phyloP scores from a whole-genome alignment of 2,329 filamentous ascomycete species.

The Pleomassaria siparia region DNA sequence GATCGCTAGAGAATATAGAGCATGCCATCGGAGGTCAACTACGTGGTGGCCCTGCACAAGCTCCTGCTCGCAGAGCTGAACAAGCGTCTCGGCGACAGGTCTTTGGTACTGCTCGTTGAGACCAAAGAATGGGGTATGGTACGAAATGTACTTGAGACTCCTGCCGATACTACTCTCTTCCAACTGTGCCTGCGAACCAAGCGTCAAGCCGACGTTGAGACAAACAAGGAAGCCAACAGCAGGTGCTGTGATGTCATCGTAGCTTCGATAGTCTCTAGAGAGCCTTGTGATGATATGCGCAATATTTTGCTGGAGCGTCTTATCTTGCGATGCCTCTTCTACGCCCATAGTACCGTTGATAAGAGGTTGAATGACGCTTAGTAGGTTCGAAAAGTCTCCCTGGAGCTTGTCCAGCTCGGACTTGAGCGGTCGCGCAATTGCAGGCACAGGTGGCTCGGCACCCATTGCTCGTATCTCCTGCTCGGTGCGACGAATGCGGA shows the following conservation, averaged over 20 bases:
- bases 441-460: conserved; percentile 63
- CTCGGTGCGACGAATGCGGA: conserved; percentile 66
- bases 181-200: conserved; percentile 41
- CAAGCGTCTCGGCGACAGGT: conserved; percentile 17
- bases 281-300: conserved; percentile 71
- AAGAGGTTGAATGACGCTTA: conserved; percentile 47
- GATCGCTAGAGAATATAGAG: conserved; percentile 28
- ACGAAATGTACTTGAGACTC: conserved; percentile 27
- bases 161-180: conserved; percentile 15
- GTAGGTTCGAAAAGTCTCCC: conserved; percentile 76
- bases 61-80: conserved; percentile 21
- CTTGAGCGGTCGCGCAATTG: conserved; percentile 69
- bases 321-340: conserved; percentile 29
- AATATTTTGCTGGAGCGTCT: conserved; percentile 58
- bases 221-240: conserved; percentile 78
- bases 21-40: conserved; percentile 41
- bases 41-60: conserved; percentile 21
- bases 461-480: conserved; percentile 66
- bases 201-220: conserved; percentile 71
- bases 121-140: conserved; percentile 38
- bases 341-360: conserved; percentile 23
- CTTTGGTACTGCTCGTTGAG: conserved; percentile 9
- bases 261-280: conserved; percentile 69
- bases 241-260: conserved; percentile 81
- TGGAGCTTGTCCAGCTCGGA: conserved; percentile 74